A percentile compares a stretch with the other conserved stretches of the same genome.
Evolutionary conservation across 805 yeast species (phyloP).

Genomic region (Suhomyces faveliae): DNA sequence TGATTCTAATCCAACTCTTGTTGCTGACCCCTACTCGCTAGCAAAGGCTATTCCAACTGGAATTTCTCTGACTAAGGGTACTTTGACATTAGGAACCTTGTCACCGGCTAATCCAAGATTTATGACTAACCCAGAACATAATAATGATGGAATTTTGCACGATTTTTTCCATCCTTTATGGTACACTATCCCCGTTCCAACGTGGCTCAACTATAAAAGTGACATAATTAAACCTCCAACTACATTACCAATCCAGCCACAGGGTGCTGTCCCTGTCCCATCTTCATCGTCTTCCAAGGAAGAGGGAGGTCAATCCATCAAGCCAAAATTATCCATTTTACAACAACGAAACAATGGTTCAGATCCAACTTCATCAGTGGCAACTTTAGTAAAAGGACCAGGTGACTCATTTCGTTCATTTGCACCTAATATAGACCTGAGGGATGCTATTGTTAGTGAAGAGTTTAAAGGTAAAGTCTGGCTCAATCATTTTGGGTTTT

Average conservation of each 20-base stretch:
- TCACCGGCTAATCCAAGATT: constrained; percentile 32
- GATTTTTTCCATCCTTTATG: constrained; percentile 45
- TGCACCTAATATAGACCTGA: constrained; percentile 38
- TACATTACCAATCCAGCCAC: constrained; percentile 5
- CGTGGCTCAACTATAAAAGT: constrained; percentile 38
- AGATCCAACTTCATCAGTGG: constrained; percentile 12
- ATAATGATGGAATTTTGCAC: constrained; percentile 36
- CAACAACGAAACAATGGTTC: constrained; percentile 22
- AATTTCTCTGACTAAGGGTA: constrained; percentile 19
- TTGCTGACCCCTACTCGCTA: constrained; percentile 66
- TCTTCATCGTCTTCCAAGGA: neutral
- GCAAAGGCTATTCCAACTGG: constrained; percentile 62
- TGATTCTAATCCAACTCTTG: constrained; percentile 68
- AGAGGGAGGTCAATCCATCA: constrained; percentile 1
- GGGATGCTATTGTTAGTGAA: constrained; percentile 31
- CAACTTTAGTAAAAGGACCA: constrained; percentile 9
- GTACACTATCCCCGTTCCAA: constrained; percentile 44
- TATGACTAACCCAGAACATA: constrained; percentile 30
- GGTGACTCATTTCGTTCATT: constrained; percentile 31
- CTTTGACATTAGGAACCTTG: constrained; percentile 29
- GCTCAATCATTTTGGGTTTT: constrained; percentile 39
- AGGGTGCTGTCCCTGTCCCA: constrained; percentile 4
- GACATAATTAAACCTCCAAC: constrained; percentile 15
- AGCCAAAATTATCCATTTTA: constrained; percentile 22
- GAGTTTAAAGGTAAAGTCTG: constrained; percentile 34